A percentile compares a stretch with the other conserved stretches of the same genome.
phyloP scores from a whole-genome alignment of 306 rosid genomes.

The Vigna angularis region DNA sequence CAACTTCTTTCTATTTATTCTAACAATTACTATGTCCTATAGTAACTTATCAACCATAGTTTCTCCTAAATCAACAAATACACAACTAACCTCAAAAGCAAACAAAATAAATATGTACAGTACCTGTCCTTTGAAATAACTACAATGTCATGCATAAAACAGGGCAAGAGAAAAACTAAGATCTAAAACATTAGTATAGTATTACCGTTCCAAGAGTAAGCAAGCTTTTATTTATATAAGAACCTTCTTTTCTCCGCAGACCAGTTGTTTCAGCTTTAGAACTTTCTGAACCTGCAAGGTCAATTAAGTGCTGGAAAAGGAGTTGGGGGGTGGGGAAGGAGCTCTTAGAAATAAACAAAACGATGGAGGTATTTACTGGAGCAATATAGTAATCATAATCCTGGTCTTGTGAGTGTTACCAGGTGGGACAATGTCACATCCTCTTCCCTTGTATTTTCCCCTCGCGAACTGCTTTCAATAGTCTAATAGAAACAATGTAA shows the following conservation, averaged over 20 bases:
- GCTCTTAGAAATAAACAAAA: conserved; percentile 11
- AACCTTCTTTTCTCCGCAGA: conserved; percentile 87
- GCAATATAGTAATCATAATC: conserved; percentile 4
- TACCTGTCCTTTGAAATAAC: conserved; percentile 12
- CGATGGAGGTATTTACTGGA: conserved; percentile 15
- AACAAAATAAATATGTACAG: conserved; percentile 22
- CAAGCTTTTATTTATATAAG: conserved; percentile 88
- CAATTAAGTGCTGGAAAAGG: conserved; percentile 85
- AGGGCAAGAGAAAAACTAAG: conserved; percentile 4
- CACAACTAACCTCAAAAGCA: background rate
- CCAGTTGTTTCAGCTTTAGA: conserved; percentile 93
- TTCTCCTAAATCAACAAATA: too few species aligned
- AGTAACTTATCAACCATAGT: too few species aligned
- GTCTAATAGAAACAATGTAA: conserved; percentile 58
- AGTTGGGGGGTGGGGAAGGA: conserved; percentile 30
- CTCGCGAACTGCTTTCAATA: conserved; percentile 79
- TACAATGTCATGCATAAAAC: background rate
- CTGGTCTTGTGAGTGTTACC: conserved; percentile 54
- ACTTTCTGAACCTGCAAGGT: conserved; percentile 96
- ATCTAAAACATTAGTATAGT: conserved; percentile 26
- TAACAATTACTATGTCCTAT: too few species aligned
- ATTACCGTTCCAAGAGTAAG: conserved; percentile 93
- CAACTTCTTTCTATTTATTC: too few species aligned
- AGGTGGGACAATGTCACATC: conserved; percentile 82
- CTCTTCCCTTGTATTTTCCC: conserved; percentile 75